Base-by-base conservation (phyloP, 2,329 filamentous ascomycete genomes). In the Samsoniella hepiali region DNA sequence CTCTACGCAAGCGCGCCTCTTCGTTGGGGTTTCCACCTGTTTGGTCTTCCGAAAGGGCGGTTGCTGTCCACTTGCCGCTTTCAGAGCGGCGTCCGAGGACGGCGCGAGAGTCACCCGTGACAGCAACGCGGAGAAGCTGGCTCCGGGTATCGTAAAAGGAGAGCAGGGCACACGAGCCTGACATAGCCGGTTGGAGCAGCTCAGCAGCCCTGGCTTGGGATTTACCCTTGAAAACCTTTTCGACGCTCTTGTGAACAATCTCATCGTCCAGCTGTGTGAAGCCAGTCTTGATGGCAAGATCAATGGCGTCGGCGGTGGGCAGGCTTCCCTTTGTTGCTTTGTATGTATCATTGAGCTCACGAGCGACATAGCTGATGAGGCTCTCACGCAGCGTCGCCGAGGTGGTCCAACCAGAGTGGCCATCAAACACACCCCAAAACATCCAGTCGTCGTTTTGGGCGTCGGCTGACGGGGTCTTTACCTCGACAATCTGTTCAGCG, bases 381-480 rank as follows among this genome's bases (percentile, higher is more conserved):
- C 91, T 89, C 76, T 99, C 93, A 64, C 95, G 90, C 64, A 99
- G 81, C 73, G 97, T 98, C 27, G 95, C 95, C 45, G 95, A 98
- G 7, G 95, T 99, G 5, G 95, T 97, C 95, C 95, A 99, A 69
- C 95, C 95, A 53, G 91, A 91, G 77, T 99, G 95, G 0, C 95
- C 95, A 73, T 99, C 95, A 76, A 98, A 99, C 22, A 99, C 93
- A 64, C 93, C 95, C 95, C 96, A 99, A 76, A 99, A 99, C 93
- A 98, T 98, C 95, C 95, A 99, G 76, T 99, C 96, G 66, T 85
- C 91, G 64, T 82, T 87, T 22, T 73, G 69, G 29, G 72, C 70
- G 31, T 70, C 72, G 40, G 67, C 70, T 77, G 73, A 84, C 77
- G 70, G 84, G 60, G 84, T 83, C 5, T 91, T 90, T 9, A 97